A percentile compares a stretch with the other conserved stretches of the same genome.
These are phyloP conservation scores for Picochlorum sp. DNA, from an alignment of 139 green algal genomes.

Conservation along the genomic window DNA sequence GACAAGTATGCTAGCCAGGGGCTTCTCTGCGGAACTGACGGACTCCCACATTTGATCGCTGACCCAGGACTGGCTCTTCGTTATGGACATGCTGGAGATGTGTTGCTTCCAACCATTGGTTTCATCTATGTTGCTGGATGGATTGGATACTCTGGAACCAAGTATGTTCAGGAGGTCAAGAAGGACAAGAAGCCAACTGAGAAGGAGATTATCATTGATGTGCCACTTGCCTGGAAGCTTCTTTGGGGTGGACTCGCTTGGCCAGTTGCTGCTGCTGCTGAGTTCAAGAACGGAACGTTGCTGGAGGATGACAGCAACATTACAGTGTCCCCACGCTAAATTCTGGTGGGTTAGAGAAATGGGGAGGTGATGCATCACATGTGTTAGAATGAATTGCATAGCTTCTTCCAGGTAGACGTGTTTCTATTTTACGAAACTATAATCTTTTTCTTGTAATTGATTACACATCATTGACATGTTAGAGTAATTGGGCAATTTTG, in stretches of 20 bases:
- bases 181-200: constrained; percentile 66
- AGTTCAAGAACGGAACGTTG: constrained; percentile 69
- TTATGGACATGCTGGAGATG: constrained; percentile 89
- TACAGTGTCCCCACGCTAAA: constrained; percentile 84
- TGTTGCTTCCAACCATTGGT: constrained; percentile 86
- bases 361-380: background rate
- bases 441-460: background rate
- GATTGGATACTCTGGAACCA: constrained; percentile 88
- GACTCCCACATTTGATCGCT: constrained; percentile 95
- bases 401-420: background rate
- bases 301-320: constrained; percentile 82
- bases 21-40: constrained; percentile 95
- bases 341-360: background rate
- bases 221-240: constrained; percentile 67
- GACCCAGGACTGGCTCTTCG: constrained; percentile 90
- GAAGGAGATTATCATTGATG: constrained; percentile 98
- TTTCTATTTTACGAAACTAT: constrained; percentile 4
- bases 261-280: constrained; percentile 64
- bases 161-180: constrained; percentile 72
- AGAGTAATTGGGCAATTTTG: constrained; percentile 65
- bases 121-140: constrained; percentile 98
- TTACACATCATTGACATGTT: constrained; percentile 7
- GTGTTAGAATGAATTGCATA: background rate
- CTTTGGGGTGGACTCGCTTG: constrained; percentile 62
- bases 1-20: constrained; percentile 80